Evolutionary conservation across 139 green algal genomes (phyloP).

Genomic region (Coelastrella sp.): DNA sequence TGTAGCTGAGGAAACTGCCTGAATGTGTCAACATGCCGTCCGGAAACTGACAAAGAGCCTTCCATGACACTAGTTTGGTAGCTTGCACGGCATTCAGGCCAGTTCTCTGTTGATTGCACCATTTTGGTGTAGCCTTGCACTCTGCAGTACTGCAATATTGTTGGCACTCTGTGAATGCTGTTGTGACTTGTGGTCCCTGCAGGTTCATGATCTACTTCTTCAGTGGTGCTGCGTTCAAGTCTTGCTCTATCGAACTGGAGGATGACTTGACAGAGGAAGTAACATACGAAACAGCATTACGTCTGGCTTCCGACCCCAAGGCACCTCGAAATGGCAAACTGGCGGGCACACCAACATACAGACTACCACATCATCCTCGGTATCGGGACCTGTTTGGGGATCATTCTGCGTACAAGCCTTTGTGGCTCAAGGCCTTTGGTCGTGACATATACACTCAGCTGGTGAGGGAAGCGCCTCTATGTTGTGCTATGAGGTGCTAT

Average conservation of each 20-base stretch:
- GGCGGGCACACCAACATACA: constrained; percentile 53
- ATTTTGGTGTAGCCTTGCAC: no score
- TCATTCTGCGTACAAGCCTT: constrained; percentile 45
- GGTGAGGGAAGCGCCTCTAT: neutral
- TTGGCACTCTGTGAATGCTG: no score
- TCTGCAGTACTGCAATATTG: no score
- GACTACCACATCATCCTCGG: constrained; percentile 50
- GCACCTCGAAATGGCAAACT: constrained; percentile 1
- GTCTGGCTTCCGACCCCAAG: neutral
- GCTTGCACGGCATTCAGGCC: no score
- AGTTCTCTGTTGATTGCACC: no score
- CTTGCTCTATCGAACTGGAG: neutral
- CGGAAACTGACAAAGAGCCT: no score
- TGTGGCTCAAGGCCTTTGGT: constrained; percentile 48
- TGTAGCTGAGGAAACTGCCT: no score
- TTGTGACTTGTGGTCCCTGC: no score
- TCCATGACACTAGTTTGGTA: no score
- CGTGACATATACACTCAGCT: constrained; percentile 15
- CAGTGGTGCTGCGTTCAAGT: neutral
- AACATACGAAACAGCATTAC: constrained; percentile 18
- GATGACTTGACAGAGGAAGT: neutral
- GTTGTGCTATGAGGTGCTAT: neutral
- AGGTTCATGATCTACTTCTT: constrained; percentile 47
- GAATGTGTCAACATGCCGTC: no score
- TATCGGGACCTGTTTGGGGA: constrained; percentile 52